phyloP scores from a whole-genome alignment of 306 rosid genomes.

The Carpinus viminea region DNA sequence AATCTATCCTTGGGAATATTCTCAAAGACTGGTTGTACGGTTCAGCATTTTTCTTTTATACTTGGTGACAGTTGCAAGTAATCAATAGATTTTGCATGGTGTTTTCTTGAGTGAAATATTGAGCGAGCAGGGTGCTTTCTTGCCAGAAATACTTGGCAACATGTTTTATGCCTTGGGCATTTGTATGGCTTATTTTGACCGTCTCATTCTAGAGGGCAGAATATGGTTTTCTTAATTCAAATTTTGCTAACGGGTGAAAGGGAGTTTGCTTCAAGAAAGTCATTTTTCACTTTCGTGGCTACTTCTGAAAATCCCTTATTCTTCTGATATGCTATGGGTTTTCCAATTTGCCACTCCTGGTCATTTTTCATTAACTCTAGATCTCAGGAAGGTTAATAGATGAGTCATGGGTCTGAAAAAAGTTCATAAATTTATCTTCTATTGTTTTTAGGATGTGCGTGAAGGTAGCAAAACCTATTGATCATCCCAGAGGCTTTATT shows the following conservation, averaged over 20 bases:
- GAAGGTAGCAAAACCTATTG: background rate
- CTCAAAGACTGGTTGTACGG: conserved; percentile 5
- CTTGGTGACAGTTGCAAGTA: conserved; percentile 13
- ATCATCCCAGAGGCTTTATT: background rate
- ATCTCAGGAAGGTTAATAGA: conserved; percentile 8
- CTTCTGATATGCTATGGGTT: conserved; percentile 5
- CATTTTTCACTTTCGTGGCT: background rate
- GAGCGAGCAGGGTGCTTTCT: conserved; percentile 14
- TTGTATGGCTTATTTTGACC: conserved; percentile 1
- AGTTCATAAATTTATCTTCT: conserved; percentile 8
- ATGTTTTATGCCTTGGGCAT: conserved; percentile 16
- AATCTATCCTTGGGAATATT: background rate
- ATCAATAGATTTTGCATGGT: conserved; percentile 8
- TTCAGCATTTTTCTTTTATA: background rate
- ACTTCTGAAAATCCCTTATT: background rate
- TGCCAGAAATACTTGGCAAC: conserved; percentile 12
- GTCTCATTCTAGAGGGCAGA: conserved; percentile 3
- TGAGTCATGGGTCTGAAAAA: conserved; percentile 2
- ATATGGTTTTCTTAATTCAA: conserved; percentile 7
- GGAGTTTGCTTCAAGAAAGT: background rate
- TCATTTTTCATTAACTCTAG: conserved; percentile 11
- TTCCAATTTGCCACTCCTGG: conserved; percentile 1
- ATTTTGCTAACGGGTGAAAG: conserved; percentile 21
- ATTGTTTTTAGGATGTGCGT: background rate
- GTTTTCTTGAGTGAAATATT: conserved; percentile 24